phyloP scores from a whole-genome alignment of 1,284 basidiomycete genomes.

The Moesziomyces sp. region DNA sequence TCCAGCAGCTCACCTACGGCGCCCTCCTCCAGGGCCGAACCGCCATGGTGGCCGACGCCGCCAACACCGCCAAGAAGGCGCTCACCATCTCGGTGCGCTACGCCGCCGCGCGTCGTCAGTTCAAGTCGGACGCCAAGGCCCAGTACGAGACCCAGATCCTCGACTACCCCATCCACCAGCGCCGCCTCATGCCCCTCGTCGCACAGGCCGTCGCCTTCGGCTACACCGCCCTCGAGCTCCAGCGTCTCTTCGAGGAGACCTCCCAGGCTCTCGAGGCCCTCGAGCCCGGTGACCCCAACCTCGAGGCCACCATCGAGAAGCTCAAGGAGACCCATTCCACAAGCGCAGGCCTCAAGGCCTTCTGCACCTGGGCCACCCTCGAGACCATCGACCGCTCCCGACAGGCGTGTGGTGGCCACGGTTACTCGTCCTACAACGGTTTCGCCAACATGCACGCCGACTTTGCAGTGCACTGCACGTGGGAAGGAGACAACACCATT shows the following conservation, averaged over 20 bases:
- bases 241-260: conserved; percentile 69
- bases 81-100: conserved; percentile 73
- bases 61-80: conserved; percentile 71
- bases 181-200: conserved; percentile 73
- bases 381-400: conserved; percentile 73
- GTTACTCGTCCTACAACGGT: conserved; percentile 73
- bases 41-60: conserved; percentile 72
- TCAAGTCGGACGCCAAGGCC: conserved; percentile 68
- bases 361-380: conserved; percentile 74
- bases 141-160: conserved; percentile 72
- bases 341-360: conserved; percentile 73
- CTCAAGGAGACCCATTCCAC: conserved; percentile 74
- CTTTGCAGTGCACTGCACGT: conserved; percentile 71
- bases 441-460: conserved; percentile 71
- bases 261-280: conserved; percentile 71
- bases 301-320: conserved; percentile 69
- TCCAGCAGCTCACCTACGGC: conserved; percentile 74
- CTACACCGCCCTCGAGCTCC: conserved; percentile 71
- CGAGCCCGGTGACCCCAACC: conserved; percentile 69
- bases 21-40: conserved; percentile 73
- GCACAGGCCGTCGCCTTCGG: conserved; percentile 73
- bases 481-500: conserved; percentile 74
- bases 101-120: conserved; percentile 73
- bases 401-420: conserved; percentile 73
- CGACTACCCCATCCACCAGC: conserved; percentile 74